phyloP scores from a whole-genome alignment of 1,284 basidiomycete genomes.

The Naganishia sp. region DNA sequence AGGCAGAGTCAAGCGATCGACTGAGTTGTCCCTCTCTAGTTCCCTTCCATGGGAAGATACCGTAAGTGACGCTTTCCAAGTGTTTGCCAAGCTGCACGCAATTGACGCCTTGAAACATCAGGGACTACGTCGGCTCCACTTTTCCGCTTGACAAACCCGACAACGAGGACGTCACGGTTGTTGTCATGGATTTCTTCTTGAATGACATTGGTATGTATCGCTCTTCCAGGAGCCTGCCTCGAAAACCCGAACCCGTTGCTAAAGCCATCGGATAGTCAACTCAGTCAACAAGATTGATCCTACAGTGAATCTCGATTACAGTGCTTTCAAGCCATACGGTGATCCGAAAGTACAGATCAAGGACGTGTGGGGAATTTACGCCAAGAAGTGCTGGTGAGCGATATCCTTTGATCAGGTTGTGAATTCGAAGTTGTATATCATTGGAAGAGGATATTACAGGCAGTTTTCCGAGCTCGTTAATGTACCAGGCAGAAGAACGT shows the following conservation, averaged over 20 bases:
- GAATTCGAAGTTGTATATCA: not conserved
- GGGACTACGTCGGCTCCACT: constrained; percentile 48
- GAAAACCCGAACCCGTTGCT: not conserved
- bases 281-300: constrained; percentile 48
- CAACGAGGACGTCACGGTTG: constrained; percentile 47
- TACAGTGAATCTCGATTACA: constrained; percentile 35
- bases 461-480: not conserved
- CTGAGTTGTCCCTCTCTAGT: not conserved
- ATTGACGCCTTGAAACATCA: constrained; percentile 10
- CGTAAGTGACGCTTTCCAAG: constrained; percentile 34
- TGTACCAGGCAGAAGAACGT: not conserved
- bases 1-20: no score
- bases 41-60: constrained; percentile 24
- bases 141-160: constrained; percentile 43
- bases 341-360: constrained; percentile 43
- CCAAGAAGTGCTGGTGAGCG: constrained; percentile 40
- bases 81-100: no score
- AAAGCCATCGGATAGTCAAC: constrained; percentile 6
- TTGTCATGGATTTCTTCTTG: constrained; percentile 52
- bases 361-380: constrained; percentile 49
- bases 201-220: constrained; percentile 50
- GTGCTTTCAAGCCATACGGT: constrained; percentile 48
- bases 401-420: not conserved
- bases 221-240: not conserved
- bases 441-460: not conserved